Base-by-base conservation (phyloP, 2,329 filamentous ascomycete species). In the Fusarium succisae region DNA sequence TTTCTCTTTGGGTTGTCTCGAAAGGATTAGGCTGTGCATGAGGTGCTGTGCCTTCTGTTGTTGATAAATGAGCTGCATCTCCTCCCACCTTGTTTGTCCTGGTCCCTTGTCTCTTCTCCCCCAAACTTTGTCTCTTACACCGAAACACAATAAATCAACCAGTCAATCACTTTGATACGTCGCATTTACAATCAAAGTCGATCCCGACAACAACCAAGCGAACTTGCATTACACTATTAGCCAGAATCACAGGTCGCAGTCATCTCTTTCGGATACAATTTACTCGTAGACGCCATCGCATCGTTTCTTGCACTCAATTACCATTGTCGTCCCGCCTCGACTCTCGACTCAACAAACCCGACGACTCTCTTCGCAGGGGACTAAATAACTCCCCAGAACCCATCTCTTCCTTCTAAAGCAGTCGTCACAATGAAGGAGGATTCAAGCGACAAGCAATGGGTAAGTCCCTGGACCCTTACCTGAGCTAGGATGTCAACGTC, bases 391-490 rank as follows among this genome's bases (percentile, higher is more conserved):
- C 28, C 38, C 53, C 39, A 45, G 45, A 68, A 68, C n/a, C 22
- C 32, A 38, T 59, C 24, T 24, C 47, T 12, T 18, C 63, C 43
- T 41, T 28, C 26, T 47, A 66, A 58, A 51, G 28, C 50, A 56
- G 60, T 55, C 63, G 63, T 57, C 48, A 69, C 66, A 35, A 78
- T 74, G 75, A 72, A 66, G 35, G 72, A 74, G 30, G 32, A 32
- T 76, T 79, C 65, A 77, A 80, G 64, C 38, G 85, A 87, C 77
- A 88, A 88, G 80, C 81, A 86, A 73, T 87, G 86, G 86, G 86
- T 88, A 81, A 78, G 83, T 81, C 64, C 62, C 56, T 54, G 65
- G 65, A 69, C 57, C 66, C 65, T 53, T 69, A 64, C 45, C 45
- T 64, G 65, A 64, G 66, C 51, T 64, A 69, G 45, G 50, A 38